Evolutionary conservation across 148 eudicot genomes (phyloP), one percentile per base, ranked within the genome.

Genomic region (Hydrangea macrophylla): DNA sequence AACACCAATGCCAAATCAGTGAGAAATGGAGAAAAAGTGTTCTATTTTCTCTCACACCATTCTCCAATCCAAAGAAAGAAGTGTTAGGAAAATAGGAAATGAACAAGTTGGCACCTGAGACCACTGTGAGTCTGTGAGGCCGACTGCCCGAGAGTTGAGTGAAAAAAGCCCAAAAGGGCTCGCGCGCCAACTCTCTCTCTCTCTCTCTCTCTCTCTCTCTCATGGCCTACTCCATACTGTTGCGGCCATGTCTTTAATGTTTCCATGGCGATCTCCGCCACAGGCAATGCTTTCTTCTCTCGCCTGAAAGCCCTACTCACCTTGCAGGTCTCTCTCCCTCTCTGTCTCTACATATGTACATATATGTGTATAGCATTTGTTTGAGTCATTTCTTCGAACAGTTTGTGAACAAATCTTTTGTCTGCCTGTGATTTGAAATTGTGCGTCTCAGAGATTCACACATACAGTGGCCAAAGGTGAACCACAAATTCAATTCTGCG

Each of bases 361-460:
- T 2, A 32, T 30, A n/a, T n/a, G n/a, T n/a, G n/a, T n/a, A n/a
- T n/a, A n/a, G n/a, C n/a, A n/a, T 5, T 58, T 79, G 44, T 65
- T 7, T 50, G 30, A 31, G 64, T 58, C 85, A 79, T 74, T 81
- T 82, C 11, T 13, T 81, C 88, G 67, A 79, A 79, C 85, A 77
- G 24, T 18, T 82, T 42, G 22, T 44, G 32, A 28, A 55, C 68
- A 51, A 32, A 13, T 28, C 18, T 35, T 40, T 25, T 65, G 24
- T 57, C n/a, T n/a, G 13, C 6, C 42, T 30, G 7, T 0, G 18
- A 40, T 25, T 15, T 55, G 12, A n/a, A 63, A 13, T n/a, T 12
- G 33, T 55, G 3, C n/a, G 26, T 13, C 28, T 20, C 74, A 72
- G 80, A 69, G 70, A 56, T 58, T 64, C 37, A 28, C 48, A 48